phyloP scores from a whole-genome alignment of 495 filamentous ascomycete species.

The Daldinia loculata region DNA sequence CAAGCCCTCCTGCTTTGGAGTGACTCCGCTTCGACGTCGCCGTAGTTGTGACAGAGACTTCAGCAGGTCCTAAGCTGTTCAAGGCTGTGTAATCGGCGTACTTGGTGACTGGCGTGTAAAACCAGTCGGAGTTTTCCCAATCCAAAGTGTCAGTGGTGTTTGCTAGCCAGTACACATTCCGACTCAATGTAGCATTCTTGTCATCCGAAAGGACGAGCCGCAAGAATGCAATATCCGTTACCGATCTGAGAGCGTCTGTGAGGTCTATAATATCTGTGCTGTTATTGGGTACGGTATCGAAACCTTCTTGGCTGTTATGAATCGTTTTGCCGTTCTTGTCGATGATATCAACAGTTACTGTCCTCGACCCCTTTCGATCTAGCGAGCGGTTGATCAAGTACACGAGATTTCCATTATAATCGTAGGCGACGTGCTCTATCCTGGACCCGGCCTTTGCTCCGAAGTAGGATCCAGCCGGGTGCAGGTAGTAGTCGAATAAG shows the following conservation, averaged over 20 bases:
- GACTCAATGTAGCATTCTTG: slow-evolving; percentile 53
- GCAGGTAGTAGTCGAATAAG: slow-evolving; percentile 70
- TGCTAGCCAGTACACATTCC: slow-evolving; percentile 71
- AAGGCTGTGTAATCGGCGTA: slow-evolving; percentile 64
- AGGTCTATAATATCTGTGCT: slow-evolving; percentile 47
- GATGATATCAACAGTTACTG: slow-evolving; percentile 58
- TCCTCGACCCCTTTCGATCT: slow-evolving; percentile 52
- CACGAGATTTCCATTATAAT: slow-evolving; percentile 56
- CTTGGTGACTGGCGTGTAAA: slow-evolving; percentile 62
- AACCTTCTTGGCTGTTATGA: slow-evolving; percentile 37
- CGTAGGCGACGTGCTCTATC: slow-evolving; percentile 65
- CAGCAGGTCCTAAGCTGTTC: slow-evolving; percentile 50
- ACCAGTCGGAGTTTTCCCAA: slow-evolving; percentile 67
- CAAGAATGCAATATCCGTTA: slow-evolving; percentile 62
- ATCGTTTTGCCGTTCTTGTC: slow-evolving; percentile 56
- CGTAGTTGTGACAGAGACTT: slow-evolving; percentile 45
- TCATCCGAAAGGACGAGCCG: slow-evolving; percentile 55
- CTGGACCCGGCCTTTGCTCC: slow-evolving; percentile 64
- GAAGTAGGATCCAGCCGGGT: slow-evolving; percentile 66
- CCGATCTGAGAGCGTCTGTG: slow-evolving; percentile 45
- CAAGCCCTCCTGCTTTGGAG: background rate
- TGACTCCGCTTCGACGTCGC: background rate
- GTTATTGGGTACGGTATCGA: slow-evolving; percentile 50
- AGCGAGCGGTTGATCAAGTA: slow-evolving; percentile 67
- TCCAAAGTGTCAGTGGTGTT: slow-evolving; percentile 58